Base-by-base conservation (phyloP, 2,329 filamentous ascomycete species). In the Fusarium gaditjirri region DNA sequence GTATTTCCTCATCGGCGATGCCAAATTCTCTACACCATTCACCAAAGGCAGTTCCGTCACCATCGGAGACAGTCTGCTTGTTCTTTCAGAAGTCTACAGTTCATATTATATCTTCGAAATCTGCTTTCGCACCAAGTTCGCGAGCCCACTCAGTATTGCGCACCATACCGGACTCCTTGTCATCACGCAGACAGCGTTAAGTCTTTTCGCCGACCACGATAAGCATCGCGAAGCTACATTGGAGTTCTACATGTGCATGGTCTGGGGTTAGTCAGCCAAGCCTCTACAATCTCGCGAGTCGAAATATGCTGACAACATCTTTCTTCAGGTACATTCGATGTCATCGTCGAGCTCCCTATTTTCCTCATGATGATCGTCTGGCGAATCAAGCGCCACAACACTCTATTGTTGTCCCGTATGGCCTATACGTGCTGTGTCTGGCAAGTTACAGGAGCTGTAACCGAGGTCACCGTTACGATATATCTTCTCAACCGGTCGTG, bases 221-320 rank as follows among this genome's bases (percentile, higher is more conserved):
- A 67, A 61, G 19, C 54, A 66, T 10, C 53, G 16, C 8, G 62
- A 67, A 29, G 64, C 64, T 9, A 61, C 64, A 3, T 7, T 61
- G 1, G 64, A 67, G n/a, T 67, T 67, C 23, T 67, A 61, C n/a
- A 67, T 67, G 64, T 67, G 64, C 39, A 67, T 67, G 64, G 54
- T 67, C 35, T 67, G 64, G 64, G 64, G 64, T 67, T 14, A 33
- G 61, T 66, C 19, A 10, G 8, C 12, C 10, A 5, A 8, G 10
- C 6, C 8, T 3, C 4, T 8, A 6, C 8, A 14, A 11, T 21
- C 13, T 10, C 2, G 11, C 9, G 17, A 7, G 2, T 5, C 14
- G 3, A 5, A 5, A 2, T 8, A 12, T 31, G 23, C 62, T 67
- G 16, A 61, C 25, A 27, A 1, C 8, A 0, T n/a, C 2, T 16